A percentile compares a stretch with the other conserved stretches of the same genome.
These are phyloP conservation scores for Alternaria incomplexa DNA, from an alignment of 2,329 filamentous ascomycete species.

Conservation along the genomic window DNA sequence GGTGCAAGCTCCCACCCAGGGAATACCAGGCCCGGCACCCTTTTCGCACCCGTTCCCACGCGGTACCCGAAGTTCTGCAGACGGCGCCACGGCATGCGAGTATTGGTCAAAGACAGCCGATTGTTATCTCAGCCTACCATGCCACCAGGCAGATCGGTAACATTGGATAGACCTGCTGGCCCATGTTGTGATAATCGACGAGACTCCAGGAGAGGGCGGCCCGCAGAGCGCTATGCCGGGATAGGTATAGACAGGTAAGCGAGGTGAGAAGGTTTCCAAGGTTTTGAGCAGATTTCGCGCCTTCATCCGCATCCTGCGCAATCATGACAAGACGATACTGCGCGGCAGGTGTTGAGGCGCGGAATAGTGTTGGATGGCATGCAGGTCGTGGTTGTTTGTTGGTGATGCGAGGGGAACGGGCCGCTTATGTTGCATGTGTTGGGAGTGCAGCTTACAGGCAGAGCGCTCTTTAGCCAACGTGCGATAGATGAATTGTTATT, in stretches of 20 bases:
- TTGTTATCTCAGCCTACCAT: neutral
- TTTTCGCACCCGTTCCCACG: neutral
- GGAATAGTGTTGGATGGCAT: neutral
- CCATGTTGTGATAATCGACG: neutral
- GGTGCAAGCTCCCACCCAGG: neutral
- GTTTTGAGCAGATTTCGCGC: constrained; percentile 26
- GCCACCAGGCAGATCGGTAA: neutral
- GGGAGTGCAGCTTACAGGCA: constrained; percentile 7
- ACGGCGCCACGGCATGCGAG: neutral
- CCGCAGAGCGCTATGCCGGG: constrained; percentile 14
- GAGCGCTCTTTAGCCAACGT: constrained; percentile 10
- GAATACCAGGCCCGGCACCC: neutral
- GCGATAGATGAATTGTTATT: constrained; percentile 17
- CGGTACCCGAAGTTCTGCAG: constrained; percentile 6
- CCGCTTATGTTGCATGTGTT: constrained; percentile 14
- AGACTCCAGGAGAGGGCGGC: neutral
- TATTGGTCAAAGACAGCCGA: neutral
- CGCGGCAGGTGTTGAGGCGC: neutral
- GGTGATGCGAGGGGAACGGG: constrained; percentile 4
- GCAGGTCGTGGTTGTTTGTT: neutral
- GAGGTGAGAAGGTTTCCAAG: constrained; percentile 20
- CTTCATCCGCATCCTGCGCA: constrained; percentile 3
- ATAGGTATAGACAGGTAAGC: constrained; percentile 12
- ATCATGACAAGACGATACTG: neutral
- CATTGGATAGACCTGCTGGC: neutral